These are phyloP conservation scores for Aspergillus candidus DNA, from an alignment of 2,329 filamentous ascomycete genomes.

Conservation along the genomic window DNA sequence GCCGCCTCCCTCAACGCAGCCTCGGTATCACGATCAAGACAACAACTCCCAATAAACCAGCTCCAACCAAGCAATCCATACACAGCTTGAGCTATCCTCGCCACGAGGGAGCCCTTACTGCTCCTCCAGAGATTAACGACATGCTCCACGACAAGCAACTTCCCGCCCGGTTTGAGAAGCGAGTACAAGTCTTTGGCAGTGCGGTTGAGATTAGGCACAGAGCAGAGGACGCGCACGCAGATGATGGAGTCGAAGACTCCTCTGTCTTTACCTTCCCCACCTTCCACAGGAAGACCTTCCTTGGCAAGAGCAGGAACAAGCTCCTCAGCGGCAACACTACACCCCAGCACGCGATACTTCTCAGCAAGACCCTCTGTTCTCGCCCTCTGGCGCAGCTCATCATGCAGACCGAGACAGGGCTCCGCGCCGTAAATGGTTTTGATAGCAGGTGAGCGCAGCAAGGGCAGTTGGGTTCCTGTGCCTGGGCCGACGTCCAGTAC, in stretches of 20 bases:
- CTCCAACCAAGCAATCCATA: slow-evolving; percentile 46
- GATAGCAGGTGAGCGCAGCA: slow-evolving; percentile 41
- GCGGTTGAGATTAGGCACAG: slow-evolving; percentile 44
- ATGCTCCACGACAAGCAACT: slow-evolving; percentile 52
- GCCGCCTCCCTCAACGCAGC: slow-evolving; percentile 39
- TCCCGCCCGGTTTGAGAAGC: slow-evolving; percentile 50
- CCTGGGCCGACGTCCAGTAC: slow-evolving; percentile 50
- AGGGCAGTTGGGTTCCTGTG: slow-evolving; percentile 45
- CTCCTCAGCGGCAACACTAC: slow-evolving; percentile 42
- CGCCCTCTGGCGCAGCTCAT: slow-evolving; percentile 38
- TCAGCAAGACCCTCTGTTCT: slow-evolving; percentile 36
- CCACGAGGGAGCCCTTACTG: slow-evolving; percentile 41
- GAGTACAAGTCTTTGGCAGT: slow-evolving; percentile 45
- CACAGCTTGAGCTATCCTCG: slow-evolving; percentile 42
- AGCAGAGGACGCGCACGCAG: slow-evolving; percentile 51
- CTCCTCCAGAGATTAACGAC: slow-evolving; percentile 47
- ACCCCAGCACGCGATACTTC: slow-evolving; percentile 47
- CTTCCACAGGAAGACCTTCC: slow-evolving; percentile 33
- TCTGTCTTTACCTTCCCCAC: slow-evolving; percentile 1
- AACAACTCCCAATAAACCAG: slow-evolving; percentile 49
- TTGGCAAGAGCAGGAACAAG: slow-evolving; percentile 42
- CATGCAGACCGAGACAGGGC: slow-evolving; percentile 46
- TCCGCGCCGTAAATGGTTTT: slow-evolving; percentile 50
- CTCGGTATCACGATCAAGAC: slow-evolving; percentile 46
- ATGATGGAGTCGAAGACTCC: slow-evolving; percentile 51